Evolutionary conservation across 768 basidiomycete genomes (phyloP), one percentile per base, ranked within the genome.

Genomic region (Tylopilus subfusipes): DNA sequence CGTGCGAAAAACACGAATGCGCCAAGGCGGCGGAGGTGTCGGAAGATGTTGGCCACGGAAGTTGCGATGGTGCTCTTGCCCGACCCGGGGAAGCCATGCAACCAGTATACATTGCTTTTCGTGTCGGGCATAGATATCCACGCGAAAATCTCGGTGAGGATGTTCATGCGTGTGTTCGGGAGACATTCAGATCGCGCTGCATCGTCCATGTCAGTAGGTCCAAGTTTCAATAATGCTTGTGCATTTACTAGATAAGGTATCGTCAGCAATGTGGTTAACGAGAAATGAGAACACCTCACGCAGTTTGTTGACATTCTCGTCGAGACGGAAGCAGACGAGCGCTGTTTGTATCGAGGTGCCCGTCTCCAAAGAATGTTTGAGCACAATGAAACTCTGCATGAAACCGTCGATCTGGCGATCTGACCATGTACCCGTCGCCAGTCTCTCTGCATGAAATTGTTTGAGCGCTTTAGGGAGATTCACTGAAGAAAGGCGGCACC

Each of bases 61-160:
- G 68, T 75, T 5, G 73, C 50, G 21, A 74, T 58, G 2, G 73
- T 66, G 34, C 73, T 75, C 61, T 74, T 74, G 12, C 73, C 74
- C 6, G 71, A 53, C 18, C 72, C 72, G 0, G 73, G 71, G 33
- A 71, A 65, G 9, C 73, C 72, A 30, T 69, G 60, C 27, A 73
- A 49, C 72, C 73, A 73, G 33, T 65, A 71, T 9, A 73, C 50
- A 19, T 58, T 71, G 4, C 53, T 29, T 21, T 54, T 54, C 38
- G 21, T 16, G 4, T 49, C 46, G n/a, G 69, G 71, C 22, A 49
- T 56, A 24, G 59, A 30, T 19, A 50, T 55, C 69, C 69, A 70
- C 6, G 66, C 45, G 5, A 63, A 59, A 18, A 70, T 62, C 5
- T 65, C 57, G 24, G 47, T 22, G 21, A 72, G 60, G 43, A 72